These are phyloP conservation scores for Plasmodium vivax DNA, from an alignment of 169 alveolate genomes.

Conservation along the genomic window DNA sequence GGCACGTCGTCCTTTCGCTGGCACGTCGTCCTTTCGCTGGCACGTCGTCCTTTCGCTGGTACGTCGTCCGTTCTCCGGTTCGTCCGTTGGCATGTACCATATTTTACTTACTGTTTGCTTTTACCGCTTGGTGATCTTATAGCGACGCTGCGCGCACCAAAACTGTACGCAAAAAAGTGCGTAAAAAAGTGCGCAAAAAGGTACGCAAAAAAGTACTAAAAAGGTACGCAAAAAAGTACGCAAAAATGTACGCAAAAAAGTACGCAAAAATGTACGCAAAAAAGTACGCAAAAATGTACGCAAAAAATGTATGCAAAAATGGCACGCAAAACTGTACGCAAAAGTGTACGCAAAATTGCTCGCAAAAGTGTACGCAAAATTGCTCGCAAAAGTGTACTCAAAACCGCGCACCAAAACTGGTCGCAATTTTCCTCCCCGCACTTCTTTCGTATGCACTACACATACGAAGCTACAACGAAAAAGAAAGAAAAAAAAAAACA, in stretches of 20 bases:
- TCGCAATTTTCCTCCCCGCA: neutral
- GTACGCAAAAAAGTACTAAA: neutral
- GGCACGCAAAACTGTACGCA: neutral
- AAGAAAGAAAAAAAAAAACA: neutral
- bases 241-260: neutral
- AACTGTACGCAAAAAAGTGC: neutral
- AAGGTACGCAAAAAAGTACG: neutral
- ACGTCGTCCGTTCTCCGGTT: neutral
- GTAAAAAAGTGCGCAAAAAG: neutral
- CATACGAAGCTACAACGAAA: neutral
- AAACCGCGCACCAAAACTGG: neutral
- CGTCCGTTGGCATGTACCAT: neutral
- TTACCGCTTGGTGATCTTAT: neutral
- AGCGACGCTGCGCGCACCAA: neutral
- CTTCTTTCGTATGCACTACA: neutral
- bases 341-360: neutral
- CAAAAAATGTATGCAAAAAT: neutral
- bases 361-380: neutral
- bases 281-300: neutral
- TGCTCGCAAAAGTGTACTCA: neutral
- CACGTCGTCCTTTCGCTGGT: neutral
- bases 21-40: too few relatives aligned
- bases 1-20: neutral
- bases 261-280: neutral
- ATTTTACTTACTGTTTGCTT: neutral